Evolutionary conservation across 352 stramenopile genomes (phyloP).

Genomic region (Globisporangium alternatum): DNA sequence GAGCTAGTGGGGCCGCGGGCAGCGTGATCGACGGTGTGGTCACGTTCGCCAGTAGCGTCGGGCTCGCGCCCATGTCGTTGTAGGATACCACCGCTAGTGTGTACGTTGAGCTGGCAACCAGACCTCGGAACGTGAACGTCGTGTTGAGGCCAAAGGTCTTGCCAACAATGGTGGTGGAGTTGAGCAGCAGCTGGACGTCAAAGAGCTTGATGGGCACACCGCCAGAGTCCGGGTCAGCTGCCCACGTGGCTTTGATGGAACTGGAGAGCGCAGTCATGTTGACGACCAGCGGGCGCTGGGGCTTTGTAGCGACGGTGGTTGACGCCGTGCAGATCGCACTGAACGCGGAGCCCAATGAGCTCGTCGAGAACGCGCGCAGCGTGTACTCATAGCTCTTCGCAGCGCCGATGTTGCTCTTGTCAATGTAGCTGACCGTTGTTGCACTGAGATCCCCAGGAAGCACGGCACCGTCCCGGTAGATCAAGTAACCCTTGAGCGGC

Average conservation of each 20-base stretch:
- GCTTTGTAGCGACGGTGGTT: conserved; percentile 35
- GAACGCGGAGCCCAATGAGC: conserved; percentile 34
- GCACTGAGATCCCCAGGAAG: conserved; percentile 28
- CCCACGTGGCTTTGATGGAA: conserved; percentile 39
- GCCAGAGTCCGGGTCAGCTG: conserved; percentile 37
- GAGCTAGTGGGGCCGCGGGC: conserved; percentile 26
- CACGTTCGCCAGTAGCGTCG: conserved; percentile 12
- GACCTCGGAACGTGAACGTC: conserved; percentile 31
- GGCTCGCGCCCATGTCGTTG: conserved; percentile 39
- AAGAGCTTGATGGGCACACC: conserved; percentile 37
- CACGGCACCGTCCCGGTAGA: conserved; percentile 44
- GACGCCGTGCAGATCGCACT: conserved; percentile 31
- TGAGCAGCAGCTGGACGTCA: conserved; percentile 30
- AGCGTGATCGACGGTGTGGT: conserved; percentile 22
- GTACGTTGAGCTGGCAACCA: conserved; percentile 36
- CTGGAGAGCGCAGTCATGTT: conserved; percentile 25
- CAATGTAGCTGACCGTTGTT: conserved; percentile 24
- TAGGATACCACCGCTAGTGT: conserved; percentile 25
- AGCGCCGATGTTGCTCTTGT: conserved; percentile 31
- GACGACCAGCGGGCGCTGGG: conserved; percentile 22
- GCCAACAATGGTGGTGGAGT: conserved; percentile 10
- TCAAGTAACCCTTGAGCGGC: conserved; percentile 37
- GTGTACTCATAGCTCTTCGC: conserved; percentile 48
- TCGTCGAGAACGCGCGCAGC: conserved; percentile 36
- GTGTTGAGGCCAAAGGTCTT: conserved; percentile 20